Evolutionary conservation across 306 rosid genomes (phyloP), one percentile per base, ranked within the genome.

Genomic region (Quercus cerris): DNA sequence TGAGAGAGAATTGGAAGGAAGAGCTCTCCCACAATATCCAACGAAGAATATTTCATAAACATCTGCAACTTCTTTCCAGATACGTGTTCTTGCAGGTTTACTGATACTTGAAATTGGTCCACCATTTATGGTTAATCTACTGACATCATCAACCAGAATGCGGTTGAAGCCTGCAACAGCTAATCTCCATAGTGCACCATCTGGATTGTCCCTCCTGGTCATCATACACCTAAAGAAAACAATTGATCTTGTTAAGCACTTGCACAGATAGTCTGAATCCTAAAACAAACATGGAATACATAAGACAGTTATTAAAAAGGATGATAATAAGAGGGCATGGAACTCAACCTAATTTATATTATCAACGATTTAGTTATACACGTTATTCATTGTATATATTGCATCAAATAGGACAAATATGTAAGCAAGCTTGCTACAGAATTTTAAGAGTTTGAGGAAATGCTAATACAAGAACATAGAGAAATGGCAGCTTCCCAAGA

Each of bases 51-150:
- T 85, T 82, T 95, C 99, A 85, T 90, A 95, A 74, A 93, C 88
- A 78, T 95, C 98, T 0, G 99, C 95, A 84, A 95, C 91, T 85
- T 95, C 99, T 85, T 95, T 93, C 99, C 99, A 95, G 82, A 90
- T 84, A 71, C 93, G 91, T 74, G 91, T 88, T 85, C 92, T 85
- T 78, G 89, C 91, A 84, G 91, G 85, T 86, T 85, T 93, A 77
- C 90, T 85, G 76, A 88, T 84, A 80, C 83, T 70, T 18, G 81
- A 83, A 81, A 84, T 94, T 57, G 85, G 77, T 82, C 85, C 88
- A 55, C 72, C 81, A 31, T 83, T 77, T 22, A 20, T 66, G 66
- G 87, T 78, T 75, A 81, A 81, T 67, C 81, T 82, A 62, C 88
- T 82, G 76, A 86, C 78, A 33, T 86, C 91, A 85, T 93, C 94